A percentile compares a stretch with the other conserved stretches of the same genome.
Conservation (phyloP, 345 rosid species). For the Gynandropsis gynandra region DNA sequence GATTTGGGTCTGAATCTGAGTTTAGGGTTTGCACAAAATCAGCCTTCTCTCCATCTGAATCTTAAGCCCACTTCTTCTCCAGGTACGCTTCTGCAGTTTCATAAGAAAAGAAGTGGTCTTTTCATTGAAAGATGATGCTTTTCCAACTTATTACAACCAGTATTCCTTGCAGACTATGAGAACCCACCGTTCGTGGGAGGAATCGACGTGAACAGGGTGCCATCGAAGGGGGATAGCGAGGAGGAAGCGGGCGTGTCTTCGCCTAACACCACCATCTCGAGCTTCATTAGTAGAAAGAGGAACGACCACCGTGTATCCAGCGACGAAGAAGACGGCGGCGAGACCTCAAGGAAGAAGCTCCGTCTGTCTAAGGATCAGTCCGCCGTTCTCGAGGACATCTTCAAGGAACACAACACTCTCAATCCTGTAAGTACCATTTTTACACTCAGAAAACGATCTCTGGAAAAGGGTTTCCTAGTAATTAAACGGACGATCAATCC, state of each 20-base stretch:
- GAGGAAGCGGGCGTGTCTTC: slow-evolving; percentile 89
- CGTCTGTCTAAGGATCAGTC: slow-evolving; percentile 93
- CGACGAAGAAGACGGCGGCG: slow-evolving; percentile 64
- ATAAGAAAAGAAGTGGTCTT: slow-evolving; percentile 24
- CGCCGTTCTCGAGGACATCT: slow-evolving; percentile 84
- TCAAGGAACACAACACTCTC: slow-evolving; percentile 91
- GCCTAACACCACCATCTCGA: slow-evolving; percentile 90
- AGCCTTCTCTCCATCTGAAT: slow-evolving; percentile 36
- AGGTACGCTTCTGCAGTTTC: slow-evolving; percentile 27
- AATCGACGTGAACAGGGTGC: slow-evolving; percentile 81
- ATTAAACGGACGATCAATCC: not conserved
- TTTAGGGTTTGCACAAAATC: slow-evolving; percentile 51
- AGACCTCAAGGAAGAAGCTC: slow-evolving; percentile 88
- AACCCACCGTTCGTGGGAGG: slow-evolving; percentile 49
- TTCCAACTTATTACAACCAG: not conserved
- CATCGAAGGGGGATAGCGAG: slow-evolving; percentile 54
- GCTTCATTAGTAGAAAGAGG: slow-evolving; percentile 67
- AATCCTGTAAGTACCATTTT: slow-evolving; percentile 68
- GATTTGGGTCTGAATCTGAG: slow-evolving; percentile 77
- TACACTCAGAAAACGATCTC: not conserved
- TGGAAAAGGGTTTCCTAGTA: not conserved
- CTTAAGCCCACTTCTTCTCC: slow-evolving; percentile 36
- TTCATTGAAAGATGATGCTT: too few relatives aligned
- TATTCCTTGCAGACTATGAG: slow-evolving; percentile 16
- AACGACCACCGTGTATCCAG: slow-evolving; percentile 66